phyloP scores from a whole-genome alignment of 257 asterid species.

The Solanum paucissectum region DNA sequence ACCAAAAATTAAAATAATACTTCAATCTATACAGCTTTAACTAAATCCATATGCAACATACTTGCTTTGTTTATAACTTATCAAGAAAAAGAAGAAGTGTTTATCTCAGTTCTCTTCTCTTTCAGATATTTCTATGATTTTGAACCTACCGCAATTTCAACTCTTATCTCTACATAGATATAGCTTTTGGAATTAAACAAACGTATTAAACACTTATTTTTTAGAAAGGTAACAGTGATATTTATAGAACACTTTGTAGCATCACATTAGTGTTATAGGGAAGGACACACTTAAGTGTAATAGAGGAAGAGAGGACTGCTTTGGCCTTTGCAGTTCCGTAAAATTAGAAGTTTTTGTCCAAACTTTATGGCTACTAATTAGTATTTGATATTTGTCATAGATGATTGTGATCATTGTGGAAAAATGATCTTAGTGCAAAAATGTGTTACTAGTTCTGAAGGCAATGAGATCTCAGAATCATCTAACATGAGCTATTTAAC shows the following conservation, averaged over 20 bases:
- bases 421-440: slow-evolving; percentile 15
- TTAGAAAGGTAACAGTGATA: not conserved
- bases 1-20: not conserved
- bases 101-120: not conserved
- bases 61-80: not conserved
- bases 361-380: not conserved
- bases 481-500: slow-evolving; percentile 18
- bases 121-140: not conserved
- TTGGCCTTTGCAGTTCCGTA: not conserved
- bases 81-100: not conserved
- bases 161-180: not conserved
- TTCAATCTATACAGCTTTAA: not conserved
- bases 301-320: not conserved
- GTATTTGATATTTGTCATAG: not conserved
- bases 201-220: not conserved
- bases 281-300: not conserved
- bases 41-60: not conserved
- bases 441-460: not conserved
- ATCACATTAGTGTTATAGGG: not conserved
- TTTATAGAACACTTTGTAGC: not conserved
- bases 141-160: not conserved
- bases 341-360: not conserved
- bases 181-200: not conserved
- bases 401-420: slow-evolving; percentile 1
- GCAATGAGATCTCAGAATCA: slow-evolving; percentile 5